A percentile compares a stretch with the other conserved stretches of the same genome.
Conservation (phyloP, 495 filamentous ascomycete genomes). For the Lophium mytilinum region DNA sequence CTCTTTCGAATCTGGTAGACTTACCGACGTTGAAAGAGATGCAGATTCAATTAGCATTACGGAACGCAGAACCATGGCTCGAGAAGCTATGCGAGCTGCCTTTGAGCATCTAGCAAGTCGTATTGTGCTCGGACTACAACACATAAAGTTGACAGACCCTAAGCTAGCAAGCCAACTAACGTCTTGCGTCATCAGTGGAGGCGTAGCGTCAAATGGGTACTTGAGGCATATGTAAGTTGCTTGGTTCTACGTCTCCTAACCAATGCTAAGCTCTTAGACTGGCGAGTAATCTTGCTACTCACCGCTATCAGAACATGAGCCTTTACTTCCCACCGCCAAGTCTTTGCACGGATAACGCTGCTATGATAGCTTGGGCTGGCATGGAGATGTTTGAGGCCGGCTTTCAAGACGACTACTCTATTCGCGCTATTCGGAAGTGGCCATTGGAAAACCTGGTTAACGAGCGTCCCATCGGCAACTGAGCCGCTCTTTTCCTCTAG, state of each 20-base stretch:
- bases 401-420: constrained; percentile 52
- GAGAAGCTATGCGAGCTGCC: constrained; percentile 63
- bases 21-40: constrained; percentile 2
- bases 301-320: constrained; percentile 53
- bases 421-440: constrained; percentile 65
- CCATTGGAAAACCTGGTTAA: constrained; percentile 46
- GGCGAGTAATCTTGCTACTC: constrained; percentile 43
- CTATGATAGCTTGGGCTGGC: constrained; percentile 96
- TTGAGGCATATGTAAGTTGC: constrained; percentile 51
- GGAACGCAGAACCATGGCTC: constrained; percentile 58
- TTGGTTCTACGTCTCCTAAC: not conserved
- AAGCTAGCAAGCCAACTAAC: constrained; percentile 29
- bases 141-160: constrained; percentile 18
- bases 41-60: constrained; percentile 25
- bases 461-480: no score
- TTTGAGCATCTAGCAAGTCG: constrained; percentile 82
- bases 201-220: constrained; percentile 78
- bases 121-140: constrained; percentile 56
- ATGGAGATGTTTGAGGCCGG: constrained; percentile 86
- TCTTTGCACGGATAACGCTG: constrained; percentile 89
- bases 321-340: constrained; percentile 64
- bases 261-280: constrained; percentile 7
- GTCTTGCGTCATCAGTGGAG: constrained; percentile 76
- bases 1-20: constrained; percentile 28
- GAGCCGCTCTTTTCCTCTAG: no score